These are phyloP conservation scores for Floccularia luteovirens DNA, from an alignment of 768 basidiomycete genomes.

Conservation along the genomic window DNA sequence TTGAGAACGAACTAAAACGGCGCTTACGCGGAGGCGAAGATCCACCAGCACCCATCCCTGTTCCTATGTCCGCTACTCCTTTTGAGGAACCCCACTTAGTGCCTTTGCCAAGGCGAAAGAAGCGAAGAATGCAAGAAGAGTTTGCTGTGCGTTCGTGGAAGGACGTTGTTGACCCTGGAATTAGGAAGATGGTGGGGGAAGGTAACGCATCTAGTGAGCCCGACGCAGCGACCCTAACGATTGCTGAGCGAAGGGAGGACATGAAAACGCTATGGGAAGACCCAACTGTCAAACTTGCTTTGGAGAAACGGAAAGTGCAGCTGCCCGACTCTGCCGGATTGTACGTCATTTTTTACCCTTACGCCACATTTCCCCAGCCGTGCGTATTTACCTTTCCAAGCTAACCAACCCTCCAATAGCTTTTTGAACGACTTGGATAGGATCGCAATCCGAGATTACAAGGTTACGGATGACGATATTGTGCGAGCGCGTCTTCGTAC, in stretches of 20 bases:
- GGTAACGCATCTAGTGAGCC: conserved; percentile 4
- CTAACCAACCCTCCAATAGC: conserved; percentile 22
- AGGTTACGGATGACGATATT: conserved; percentile 67
- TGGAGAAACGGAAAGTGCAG: conserved; percentile 38
- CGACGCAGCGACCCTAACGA: conserved; percentile 36
- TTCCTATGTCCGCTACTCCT: conserved; percentile 37
- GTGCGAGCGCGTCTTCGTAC: conserved; percentile 66
- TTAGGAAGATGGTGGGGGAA: conserved; percentile 1
- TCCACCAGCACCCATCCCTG: conserved; percentile 18
- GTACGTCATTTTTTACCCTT: conserved; percentile 39
- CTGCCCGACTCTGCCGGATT: conserved; percentile 63
- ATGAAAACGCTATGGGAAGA: conserved; percentile 60
- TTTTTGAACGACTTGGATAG: conserved; percentile 66
- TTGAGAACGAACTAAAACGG: conserved; percentile 58
- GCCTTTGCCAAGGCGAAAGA: conserved; percentile 15
- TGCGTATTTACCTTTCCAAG: conserved; percentile 2
- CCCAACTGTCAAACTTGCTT: conserved; percentile 36
- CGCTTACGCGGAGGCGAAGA: conserved; percentile 45
- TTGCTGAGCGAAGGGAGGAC: conserved; percentile 56
- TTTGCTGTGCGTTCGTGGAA: conserved; percentile 50
- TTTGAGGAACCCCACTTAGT: conserved; percentile 26
- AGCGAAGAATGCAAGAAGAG: no score
- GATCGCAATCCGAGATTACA: conserved; percentile 52
- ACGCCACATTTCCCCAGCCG: no score
- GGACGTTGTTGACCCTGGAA: conserved; percentile 27